Conservation (phyloP, 441 rosid species). For the Breynia disticha region DNA sequence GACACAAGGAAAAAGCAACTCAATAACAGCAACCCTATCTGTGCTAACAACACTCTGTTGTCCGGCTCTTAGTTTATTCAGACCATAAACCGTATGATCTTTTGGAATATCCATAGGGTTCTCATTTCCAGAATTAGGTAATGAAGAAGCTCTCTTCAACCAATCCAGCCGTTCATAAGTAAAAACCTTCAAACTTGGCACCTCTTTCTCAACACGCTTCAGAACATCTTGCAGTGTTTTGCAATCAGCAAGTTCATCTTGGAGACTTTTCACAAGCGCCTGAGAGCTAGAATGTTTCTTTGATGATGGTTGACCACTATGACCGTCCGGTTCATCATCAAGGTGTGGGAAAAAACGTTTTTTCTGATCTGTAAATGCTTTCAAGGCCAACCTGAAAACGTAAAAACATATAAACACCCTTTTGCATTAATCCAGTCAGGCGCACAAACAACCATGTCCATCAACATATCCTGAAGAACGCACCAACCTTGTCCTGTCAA, state of each 20-base stretch:
- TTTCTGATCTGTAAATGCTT: conserved; percentile 85
- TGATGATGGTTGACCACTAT: conserved; percentile 30
- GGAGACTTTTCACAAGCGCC: conserved; percentile 19
- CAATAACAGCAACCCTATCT: conserved; percentile 72
- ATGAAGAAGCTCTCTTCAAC: conserved; percentile 69
- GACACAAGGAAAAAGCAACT: conserved; percentile 58
- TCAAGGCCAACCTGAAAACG: conserved; percentile 62
- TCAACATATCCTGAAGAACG: not conserved
- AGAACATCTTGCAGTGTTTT: conserved; percentile 66
- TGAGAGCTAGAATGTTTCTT: conserved; percentile 45
- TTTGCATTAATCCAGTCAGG: too few relatives aligned
- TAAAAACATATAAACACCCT: not conserved
- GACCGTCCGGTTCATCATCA: conserved; percentile 37
- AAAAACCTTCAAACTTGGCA: conserved; percentile 51
- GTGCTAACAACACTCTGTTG: conserved; percentile 29
- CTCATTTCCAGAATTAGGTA: conserved; percentile 56
- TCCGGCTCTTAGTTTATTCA: conserved; percentile 50
- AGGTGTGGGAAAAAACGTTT: conserved; percentile 72
- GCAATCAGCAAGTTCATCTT: conserved; percentile 42
- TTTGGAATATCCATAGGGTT: conserved; percentile 45
- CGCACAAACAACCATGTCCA: not conserved
- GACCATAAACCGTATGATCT: conserved; percentile 46
- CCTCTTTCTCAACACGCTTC: conserved; percentile 46
- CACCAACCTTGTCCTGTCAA: conserved; percentile 81
- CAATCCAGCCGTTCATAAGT: conserved; percentile 73